Percentiles rank a stretch among this genome's conserved stretches.
phyloP scores from a whole-genome alignment of 1,139 yeast genomes.

The Diutina siamensis region DNA sequence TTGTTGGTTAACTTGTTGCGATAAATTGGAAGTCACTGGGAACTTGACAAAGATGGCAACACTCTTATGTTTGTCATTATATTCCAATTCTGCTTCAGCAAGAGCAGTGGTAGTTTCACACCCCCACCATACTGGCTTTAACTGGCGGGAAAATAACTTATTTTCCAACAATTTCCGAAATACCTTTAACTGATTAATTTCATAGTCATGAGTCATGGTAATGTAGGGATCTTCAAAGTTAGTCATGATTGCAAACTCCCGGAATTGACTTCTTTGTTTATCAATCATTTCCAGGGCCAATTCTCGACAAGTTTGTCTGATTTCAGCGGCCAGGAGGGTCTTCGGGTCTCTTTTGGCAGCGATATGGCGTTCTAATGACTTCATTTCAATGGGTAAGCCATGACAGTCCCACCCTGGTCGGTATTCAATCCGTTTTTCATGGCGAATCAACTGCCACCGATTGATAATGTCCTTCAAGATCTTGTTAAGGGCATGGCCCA shows the following conservation, averaged over 20 bases:
- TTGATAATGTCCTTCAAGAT: conserved; percentile 76
- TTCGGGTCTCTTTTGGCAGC: conserved; percentile 15
- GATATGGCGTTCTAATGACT: conserved; percentile 39
- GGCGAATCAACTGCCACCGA: conserved; percentile 49
- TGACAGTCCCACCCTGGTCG: conserved; percentile 99
- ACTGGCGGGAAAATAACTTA: conserved; percentile 67
- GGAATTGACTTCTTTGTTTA: conserved; percentile 53
- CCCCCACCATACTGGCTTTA: conserved; percentile 97
- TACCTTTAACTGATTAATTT: conserved; percentile 58
- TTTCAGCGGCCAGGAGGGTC: conserved; percentile 26
- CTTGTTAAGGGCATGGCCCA: conserved; percentile 91
- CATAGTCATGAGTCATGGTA: conserved; percentile 64
- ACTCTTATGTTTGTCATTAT: conserved; percentile 61
- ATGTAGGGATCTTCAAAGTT: conserved; percentile 65
- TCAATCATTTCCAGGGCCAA: conserved; percentile 60
- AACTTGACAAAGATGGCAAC: conserved; percentile 64
- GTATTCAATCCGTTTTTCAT: conserved; percentile 53
- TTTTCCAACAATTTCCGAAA: conserved; percentile 56
- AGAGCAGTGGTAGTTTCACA: conserved; percentile 87
- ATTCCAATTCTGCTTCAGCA: conserved; percentile 94
- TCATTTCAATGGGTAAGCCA: conserved; percentile 90
- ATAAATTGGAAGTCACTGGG: conserved; percentile 25
- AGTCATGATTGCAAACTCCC: conserved; percentile 67
- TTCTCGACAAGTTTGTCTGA: conserved; percentile 51
- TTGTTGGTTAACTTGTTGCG: background rate